Conservation (phyloP, 257 asterid genomes). For the Linaria vulgaris region DNA sequence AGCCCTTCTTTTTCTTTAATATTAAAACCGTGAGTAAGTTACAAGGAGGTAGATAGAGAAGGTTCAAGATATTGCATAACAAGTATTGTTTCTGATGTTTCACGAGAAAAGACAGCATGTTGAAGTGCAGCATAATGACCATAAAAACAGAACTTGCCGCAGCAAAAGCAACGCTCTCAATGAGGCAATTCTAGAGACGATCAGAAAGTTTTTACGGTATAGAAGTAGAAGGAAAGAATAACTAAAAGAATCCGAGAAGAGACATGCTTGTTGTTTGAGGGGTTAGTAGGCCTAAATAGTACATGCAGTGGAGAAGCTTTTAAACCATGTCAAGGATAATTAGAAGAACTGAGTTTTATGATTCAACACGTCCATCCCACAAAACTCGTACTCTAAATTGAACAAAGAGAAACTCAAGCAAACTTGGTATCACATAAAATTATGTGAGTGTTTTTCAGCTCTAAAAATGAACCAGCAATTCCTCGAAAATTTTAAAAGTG, state of each 20-base stretch:
- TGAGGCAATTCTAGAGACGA: background rate
- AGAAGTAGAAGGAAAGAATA: too few species aligned
- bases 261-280: background rate
- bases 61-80: background rate
- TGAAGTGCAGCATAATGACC: background rate
- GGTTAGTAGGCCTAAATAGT: background rate
- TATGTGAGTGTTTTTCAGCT: background rate
- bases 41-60: background rate
- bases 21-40: background rate
- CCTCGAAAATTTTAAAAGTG: background rate
- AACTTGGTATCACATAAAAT: background rate
- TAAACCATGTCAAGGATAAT: too few species aligned
- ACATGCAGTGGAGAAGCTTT: background rate
- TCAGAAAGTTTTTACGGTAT: background rate
- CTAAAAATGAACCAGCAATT: background rate
- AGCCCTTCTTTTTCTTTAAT: background rate
- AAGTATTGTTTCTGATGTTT: background rate
- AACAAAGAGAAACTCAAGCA: background rate
- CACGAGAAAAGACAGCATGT: background rate
- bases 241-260: background rate
- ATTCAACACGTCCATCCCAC: background rate
- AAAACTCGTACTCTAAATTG: background rate
- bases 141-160: background rate
- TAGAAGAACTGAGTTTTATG: background rate
- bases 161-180: background rate